Conservation (phyloP, 2,329 filamentous ascomycete genomes). For the Fusarium sulawesiense region DNA sequence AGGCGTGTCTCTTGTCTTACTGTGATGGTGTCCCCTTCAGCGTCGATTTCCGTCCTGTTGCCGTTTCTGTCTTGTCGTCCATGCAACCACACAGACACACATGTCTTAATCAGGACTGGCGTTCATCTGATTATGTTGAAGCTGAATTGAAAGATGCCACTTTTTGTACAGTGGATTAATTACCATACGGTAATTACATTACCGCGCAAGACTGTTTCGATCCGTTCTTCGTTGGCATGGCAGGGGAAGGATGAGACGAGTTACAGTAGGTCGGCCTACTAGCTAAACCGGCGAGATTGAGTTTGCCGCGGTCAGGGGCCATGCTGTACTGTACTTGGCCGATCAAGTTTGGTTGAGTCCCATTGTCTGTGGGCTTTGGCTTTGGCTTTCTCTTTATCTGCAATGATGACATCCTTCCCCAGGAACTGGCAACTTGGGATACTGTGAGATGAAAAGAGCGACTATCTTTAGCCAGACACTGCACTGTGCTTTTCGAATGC, state of each 20-base stretch:
- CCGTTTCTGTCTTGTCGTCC: slow-evolving; percentile 19
- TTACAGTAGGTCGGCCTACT: neutral
- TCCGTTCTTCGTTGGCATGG: neutral
- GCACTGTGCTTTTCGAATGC: neutral
- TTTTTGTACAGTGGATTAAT: slow-evolving; percentile 2
- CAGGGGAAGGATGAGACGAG: neutral
- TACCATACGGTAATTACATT: neutral
- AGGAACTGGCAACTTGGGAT: neutral
- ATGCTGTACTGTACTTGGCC: neutral
- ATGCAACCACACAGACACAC: slow-evolving; percentile 38
- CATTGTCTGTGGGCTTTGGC: neutral
- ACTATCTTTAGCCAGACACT: neutral
- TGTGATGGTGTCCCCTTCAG: slow-evolving; percentile 31
- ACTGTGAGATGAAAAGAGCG: neutral
- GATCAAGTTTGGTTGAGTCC: slow-evolving; percentile 6
- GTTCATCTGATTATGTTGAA: neutral
- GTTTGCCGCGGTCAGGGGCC: slow-evolving; percentile 18
- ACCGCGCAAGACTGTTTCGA: neutral
- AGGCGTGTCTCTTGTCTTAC: neutral
- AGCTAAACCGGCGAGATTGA: slow-evolving; percentile 4
- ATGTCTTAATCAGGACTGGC: slow-evolving; percentile 22
- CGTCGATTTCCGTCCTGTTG: slow-evolving; percentile 34
- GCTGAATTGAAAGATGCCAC: slow-evolving; percentile 6
- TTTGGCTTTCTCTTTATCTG: neutral
- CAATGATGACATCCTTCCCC: slow-evolving; percentile 12